Evolutionary conservation across 2,329 filamentous ascomycete genomes (phyloP), one percentile per base, ranked within the genome.

Genomic region (Cladosporium sp.): DNA sequence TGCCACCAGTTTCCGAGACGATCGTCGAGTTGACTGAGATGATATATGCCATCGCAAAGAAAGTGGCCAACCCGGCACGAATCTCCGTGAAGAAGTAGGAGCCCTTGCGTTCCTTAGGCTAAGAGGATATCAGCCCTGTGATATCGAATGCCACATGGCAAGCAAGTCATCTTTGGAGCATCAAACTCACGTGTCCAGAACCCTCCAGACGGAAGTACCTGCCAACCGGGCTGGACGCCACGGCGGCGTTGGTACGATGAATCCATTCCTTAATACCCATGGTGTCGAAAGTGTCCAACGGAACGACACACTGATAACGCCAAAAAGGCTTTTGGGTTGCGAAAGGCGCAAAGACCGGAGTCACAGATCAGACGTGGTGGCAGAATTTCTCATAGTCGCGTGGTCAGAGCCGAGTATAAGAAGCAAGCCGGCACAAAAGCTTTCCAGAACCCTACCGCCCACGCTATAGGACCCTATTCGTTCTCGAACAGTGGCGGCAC

Each of bases 11-110:
- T 61, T 89, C 82, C 48, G 87, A 83, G 12, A 92, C 82, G 48
- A 96, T 86, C 19, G 83, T 66, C 50, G 67, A 58, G 82, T 94
- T 77, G 59, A 80, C 77, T 65, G 83, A 82, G 70, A 89, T 88
- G 74, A 91, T 91, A 70, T 92, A 93, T 13, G 89, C 87, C 89
- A 91, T 91, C 54, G 75, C 75, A 61, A 78, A 77, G 69, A 78
- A 77, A 2, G 89, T 91, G 24, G 90, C 89, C 36, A 95, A 75
- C 48, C 91, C 91, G 59, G 89, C 91, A 61, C 91, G 87, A 55
- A 95, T 78, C 75, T 96, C 91, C 49, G 90, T 95, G 67, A 90
- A 84, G 77, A 95, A 95, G 65, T 81, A 80, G 32, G 89, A 87
- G 20, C 86, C 86, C 69, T 89, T 87, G 54, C 89, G 84, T 72